Evolutionary conservation across 371 early-diverging fungal genomes (phyloP).

Genomic region (Nosema bombycis): DNA sequence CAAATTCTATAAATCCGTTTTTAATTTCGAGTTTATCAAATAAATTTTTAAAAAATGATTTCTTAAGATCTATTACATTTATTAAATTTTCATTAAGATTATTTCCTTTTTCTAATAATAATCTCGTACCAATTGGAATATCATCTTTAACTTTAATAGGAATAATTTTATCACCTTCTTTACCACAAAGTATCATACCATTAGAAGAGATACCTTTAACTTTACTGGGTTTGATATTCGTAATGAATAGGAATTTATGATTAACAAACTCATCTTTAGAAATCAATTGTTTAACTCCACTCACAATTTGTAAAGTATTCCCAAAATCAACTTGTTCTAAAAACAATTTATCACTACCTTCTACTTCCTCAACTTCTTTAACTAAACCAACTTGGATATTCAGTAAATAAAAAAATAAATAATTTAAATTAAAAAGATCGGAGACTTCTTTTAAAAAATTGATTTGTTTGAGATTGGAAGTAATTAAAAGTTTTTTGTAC

Average conservation of each 20-base stretch:
- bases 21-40: slow-evolving; percentile 21
- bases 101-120: slow-evolving; percentile 61
- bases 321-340: slow-evolving; percentile 58
- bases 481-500: slow-evolving; percentile 15
- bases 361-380: slow-evolving; percentile 55
- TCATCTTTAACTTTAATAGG: slow-evolving; percentile 61
- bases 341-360: slow-evolving; percentile 62
- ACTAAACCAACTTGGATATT: slow-evolving; percentile 64
- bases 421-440: slow-evolving; percentile 1
- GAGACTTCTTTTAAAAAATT: slow-evolving; percentile 12
- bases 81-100: slow-evolving; percentile 19
- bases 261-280: slow-evolving; percentile 52
- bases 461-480: slow-evolving; percentile 26
- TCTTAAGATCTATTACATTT: slow-evolving; percentile 43
- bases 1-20: slow-evolving; percentile 26
- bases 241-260: slow-evolving; percentile 60
- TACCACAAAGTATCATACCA: slow-evolving; percentile 66
- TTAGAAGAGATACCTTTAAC: slow-evolving; percentile 57
- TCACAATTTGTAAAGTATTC: slow-evolving; percentile 54
- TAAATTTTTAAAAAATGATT: slow-evolving; percentile 32
- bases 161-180: slow-evolving; percentile 57
- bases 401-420: slow-evolving; percentile 58
- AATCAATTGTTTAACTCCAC: slow-evolving; percentile 60
- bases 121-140: slow-evolving; percentile 67
- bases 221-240: slow-evolving; percentile 63